Evolutionary conservation across 306 rosid species (phyloP).

Genomic region (Prunus campanulata): DNA sequence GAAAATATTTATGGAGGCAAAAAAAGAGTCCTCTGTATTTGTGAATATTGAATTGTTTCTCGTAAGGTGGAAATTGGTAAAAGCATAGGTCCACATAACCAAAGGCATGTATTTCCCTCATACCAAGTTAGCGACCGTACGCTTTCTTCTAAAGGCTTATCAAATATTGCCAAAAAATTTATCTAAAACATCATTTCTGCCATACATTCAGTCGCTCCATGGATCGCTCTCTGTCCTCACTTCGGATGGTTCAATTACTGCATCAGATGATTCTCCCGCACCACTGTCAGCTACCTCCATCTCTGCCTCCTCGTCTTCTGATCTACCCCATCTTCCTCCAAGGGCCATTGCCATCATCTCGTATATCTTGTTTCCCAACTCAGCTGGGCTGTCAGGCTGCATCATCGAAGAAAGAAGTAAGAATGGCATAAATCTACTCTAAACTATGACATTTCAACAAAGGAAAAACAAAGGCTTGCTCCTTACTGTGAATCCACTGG

Average conservation of each 20-base stretch:
- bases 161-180: conserved; percentile 34
- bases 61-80: not conserved
- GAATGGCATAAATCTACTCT: not conserved
- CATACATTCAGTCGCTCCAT: conserved; percentile 62
- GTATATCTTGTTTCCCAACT: conserved; percentile 84
- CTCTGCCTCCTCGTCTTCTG: conserved; percentile 48
- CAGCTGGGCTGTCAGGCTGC: conserved; percentile 99
- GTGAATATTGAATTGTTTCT: not conserved
- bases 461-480: not conserved
- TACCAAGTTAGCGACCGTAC: not conserved
- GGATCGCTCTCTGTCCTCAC: conserved; percentile 85
- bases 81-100: not conserved
- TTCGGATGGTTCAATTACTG: conserved; percentile 82
- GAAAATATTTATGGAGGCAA: not conserved
- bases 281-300: conserved; percentile 1
- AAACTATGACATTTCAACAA: not conserved
- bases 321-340: conserved; percentile 98
- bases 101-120: not conserved
- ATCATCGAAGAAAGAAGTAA: conserved; percentile 2
- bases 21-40: not conserved
- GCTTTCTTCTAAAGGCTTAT: not conserved
- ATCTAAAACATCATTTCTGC: not conserved
- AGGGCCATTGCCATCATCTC: conserved; percentile 97
- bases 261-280: conserved; percentile 34
- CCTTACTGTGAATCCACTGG: conserved; percentile 93